Conservation (phyloP, 108 stramenopile species). For the Aurantiochytrium sp. region DNA sequence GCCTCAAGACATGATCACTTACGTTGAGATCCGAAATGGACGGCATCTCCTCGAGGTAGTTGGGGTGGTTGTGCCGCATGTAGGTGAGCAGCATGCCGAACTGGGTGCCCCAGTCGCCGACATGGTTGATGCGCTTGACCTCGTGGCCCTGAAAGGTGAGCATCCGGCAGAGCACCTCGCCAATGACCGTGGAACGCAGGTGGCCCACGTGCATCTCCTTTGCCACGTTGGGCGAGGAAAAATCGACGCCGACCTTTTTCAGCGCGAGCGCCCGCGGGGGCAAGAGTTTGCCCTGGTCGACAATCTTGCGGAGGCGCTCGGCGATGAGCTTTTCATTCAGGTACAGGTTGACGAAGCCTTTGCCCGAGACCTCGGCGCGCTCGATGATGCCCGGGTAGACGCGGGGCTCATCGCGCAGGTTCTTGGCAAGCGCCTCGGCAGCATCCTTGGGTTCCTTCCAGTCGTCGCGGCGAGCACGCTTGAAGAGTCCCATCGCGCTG, state of each 20-base stretch:
- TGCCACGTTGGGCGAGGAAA: slow-evolving; percentile 97
- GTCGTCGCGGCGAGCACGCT: slow-evolving; percentile 66
- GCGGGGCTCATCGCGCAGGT: slow-evolving; percentile 65
- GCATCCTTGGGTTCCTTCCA: slow-evolving; percentile 51
- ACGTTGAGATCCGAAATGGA: slow-evolving; percentile 88
- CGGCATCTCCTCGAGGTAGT: slow-evolving; percentile 67
- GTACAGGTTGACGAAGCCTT: slow-evolving; percentile 83
- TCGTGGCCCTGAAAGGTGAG: slow-evolving; percentile 83
- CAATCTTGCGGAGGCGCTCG: slow-evolving; percentile 48
- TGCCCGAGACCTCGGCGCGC: slow-evolving; percentile 64
- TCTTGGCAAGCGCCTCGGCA: slow-evolving; percentile 72
- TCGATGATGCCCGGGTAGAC: slow-evolving; percentile 52
- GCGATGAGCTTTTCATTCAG: slow-evolving; percentile 70
- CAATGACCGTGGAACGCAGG: slow-evolving; percentile 94
- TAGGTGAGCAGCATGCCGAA: slow-evolving; percentile 99
- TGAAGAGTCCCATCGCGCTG: slow-evolving; percentile 85
- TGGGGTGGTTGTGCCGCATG: slow-evolving; percentile 87
- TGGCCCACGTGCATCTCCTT: slow-evolving; percentile 99
- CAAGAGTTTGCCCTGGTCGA: slow-evolving; percentile 47
- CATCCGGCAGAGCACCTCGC: slow-evolving; percentile 89
- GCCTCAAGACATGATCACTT: too few species aligned
- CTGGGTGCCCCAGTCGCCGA: slow-evolving; percentile 99
- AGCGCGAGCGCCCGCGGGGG: slow-evolving; percentile 34
- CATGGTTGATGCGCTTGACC: slow-evolving; percentile 90
- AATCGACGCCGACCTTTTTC: slow-evolving; percentile 83